These are phyloP conservation scores for Lecanicillium sp. DNA, from an alignment of 2,329 filamentous ascomycete species.

Conservation along the genomic window DNA sequence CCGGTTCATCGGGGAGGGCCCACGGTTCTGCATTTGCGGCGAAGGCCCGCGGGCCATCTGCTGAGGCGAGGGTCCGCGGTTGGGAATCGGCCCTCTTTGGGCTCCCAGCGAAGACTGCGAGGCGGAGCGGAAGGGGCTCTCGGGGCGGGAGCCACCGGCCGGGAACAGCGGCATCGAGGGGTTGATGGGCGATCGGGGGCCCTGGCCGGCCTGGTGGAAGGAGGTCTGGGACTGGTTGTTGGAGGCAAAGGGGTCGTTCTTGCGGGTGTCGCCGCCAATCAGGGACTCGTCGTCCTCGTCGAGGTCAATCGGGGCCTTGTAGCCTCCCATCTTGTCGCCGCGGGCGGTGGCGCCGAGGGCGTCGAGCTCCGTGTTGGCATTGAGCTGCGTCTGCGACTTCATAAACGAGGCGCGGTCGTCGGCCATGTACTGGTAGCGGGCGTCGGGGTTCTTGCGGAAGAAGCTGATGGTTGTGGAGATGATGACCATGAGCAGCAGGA, in stretches of 20 bases:
- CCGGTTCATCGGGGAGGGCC: constrained; percentile 1
- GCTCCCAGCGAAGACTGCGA: constrained; percentile 26
- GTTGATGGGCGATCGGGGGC: constrained; percentile 34
- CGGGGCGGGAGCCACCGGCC: constrained; percentile 28
- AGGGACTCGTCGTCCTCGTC: constrained; percentile 38
- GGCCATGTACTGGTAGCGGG: constrained; percentile 91
- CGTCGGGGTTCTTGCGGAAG: constrained; percentile 89
- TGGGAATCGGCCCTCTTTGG: constrained; percentile 7
- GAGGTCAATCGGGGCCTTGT: constrained; percentile 41
- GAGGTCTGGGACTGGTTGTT: constrained; percentile 26
- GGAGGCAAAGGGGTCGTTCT: constrained; percentile 27
- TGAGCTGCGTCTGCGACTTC: constrained; percentile 84
- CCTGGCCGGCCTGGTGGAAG: constrained; percentile 22
- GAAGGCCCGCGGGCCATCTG: constrained; percentile 4
- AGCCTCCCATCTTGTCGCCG: constrained; percentile 56
- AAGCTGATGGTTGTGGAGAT: constrained; percentile 60
- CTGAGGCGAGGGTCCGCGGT: constrained; percentile 9
- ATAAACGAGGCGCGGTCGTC: constrained; percentile 96
- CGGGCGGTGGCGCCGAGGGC: constrained; percentile 86
- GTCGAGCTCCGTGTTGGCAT: constrained; percentile 75
- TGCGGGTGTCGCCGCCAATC: constrained; percentile 32
- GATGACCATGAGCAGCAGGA: constrained; percentile 74
- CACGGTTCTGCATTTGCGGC: constrained; percentile 1
- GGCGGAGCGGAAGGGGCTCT: constrained; percentile 30
- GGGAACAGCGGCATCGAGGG: constrained; percentile 40